These are phyloP conservation scores for Penicillium lagena DNA, from an alignment of 495 filamentous ascomycete genomes.

Conservation along the genomic window DNA sequence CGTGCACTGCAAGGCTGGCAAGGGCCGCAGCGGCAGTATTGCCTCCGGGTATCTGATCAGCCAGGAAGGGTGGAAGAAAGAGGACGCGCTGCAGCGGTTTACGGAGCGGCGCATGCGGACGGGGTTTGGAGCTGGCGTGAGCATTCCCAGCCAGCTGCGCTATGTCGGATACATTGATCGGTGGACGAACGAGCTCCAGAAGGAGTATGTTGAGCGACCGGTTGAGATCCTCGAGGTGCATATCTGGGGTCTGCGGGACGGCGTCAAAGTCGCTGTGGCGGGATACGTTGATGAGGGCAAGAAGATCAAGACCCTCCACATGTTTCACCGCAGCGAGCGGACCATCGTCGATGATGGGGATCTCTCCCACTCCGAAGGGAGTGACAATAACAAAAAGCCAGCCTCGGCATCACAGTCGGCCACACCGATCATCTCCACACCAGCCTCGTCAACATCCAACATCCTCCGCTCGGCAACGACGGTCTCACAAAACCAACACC, in stretches of 20 bases:
- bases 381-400: constrained; percentile 2
- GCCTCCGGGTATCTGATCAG: constrained; percentile 83
- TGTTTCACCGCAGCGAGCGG: constrained; percentile 67
- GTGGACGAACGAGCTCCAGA: constrained; percentile 66
- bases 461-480: constrained; percentile 1
- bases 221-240: constrained; percentile 86
- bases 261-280: constrained; percentile 81
- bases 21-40: constrained; percentile 87
- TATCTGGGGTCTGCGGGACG: constrained; percentile 81
- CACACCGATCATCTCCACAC: constrained; percentile 7
- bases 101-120: constrained; percentile 84
- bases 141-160: constrained; percentile 83
- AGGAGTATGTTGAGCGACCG: constrained; percentile 74
- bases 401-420: constrained; percentile 13
- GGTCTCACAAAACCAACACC: constrained; percentile 7
- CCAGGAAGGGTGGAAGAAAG: constrained; percentile 77
- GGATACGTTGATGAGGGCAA: constrained; percentile 83
- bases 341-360: constrained; percentile 55
- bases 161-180: constrained; percentile 88
- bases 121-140: constrained; percentile 84
- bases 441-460: not conserved
- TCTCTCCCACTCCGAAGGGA: constrained; percentile 1
- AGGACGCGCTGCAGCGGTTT: constrained; percentile 75
- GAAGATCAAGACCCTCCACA: constrained; percentile 77
- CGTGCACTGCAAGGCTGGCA: constrained; percentile 96